Percentiles rank a stretch among this genome's conserved stretches.
phyloP scores from a whole-genome alignment of 2,329 filamentous ascomycete genomes.

The Metarhizium humberi region DNA sequence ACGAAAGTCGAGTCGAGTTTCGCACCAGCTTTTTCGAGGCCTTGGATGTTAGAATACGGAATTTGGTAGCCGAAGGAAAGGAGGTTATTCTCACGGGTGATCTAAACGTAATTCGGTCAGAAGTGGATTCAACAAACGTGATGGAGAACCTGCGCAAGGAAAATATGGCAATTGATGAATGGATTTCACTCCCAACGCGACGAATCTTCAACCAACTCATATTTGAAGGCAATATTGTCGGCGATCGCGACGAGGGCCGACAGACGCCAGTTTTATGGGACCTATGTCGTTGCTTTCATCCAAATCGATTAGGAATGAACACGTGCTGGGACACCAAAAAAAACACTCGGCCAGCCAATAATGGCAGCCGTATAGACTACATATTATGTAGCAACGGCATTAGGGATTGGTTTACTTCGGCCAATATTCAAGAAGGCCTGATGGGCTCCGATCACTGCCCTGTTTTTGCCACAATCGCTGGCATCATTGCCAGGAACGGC shows the following conservation, averaged over 20 bases:
- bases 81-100: constrained; percentile 80
- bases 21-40: constrained; percentile 70
- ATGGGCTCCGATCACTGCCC: constrained; percentile 97
- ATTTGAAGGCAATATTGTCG: constrained; percentile 58
- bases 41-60: constrained; percentile 75
- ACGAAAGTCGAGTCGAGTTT: constrained; percentile 76
- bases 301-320: constrained; percentile 78
- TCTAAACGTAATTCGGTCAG: constrained; percentile 65
- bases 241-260: constrained; percentile 57
- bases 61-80: constrained; percentile 72
- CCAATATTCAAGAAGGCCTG: constrained; percentile 86
- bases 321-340: constrained; percentile 95
- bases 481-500: constrained; percentile 45
- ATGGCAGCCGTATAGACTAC: constrained; percentile 88
- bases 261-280: constrained; percentile 72
- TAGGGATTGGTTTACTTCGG: constrained; percentile 67
- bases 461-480: constrained; percentile 68
- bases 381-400: constrained; percentile 74
- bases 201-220: constrained; percentile 82
- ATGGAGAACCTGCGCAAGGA: constrained; percentile 64
- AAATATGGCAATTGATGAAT: constrained; percentile 59
- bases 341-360: constrained; percentile 93
- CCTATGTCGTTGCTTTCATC: constrained; percentile 73
- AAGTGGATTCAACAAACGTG: constrained; percentile 68
- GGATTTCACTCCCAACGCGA: constrained; percentile 60